These are phyloP conservation scores for Corylus avellana DNA, from an alignment of 306 rosid genomes.

Conservation along the genomic window DNA sequence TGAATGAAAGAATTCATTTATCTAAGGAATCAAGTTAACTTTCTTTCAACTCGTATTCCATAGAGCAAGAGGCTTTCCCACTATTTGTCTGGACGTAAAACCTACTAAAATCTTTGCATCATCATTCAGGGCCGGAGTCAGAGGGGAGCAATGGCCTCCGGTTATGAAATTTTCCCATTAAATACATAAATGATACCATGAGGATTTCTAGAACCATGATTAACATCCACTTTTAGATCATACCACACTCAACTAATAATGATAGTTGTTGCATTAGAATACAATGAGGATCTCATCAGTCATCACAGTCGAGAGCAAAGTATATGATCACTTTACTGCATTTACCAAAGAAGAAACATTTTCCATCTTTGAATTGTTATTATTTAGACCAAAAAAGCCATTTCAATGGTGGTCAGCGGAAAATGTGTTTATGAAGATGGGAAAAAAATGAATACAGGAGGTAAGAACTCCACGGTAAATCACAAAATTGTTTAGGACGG, in stretches of 20 bases:
- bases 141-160: no score
- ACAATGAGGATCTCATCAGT: not conserved
- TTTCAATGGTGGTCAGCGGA: not conserved
- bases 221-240: not conserved
- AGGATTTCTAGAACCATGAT: no score
- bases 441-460: not conserved
- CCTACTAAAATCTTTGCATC: not conserved
- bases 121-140: not conserved
- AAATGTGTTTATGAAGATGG: not conserved
- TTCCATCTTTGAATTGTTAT: not conserved
- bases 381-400: not conserved
- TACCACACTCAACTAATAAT: not conserved
- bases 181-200: no score
- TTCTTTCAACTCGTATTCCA: not conserved
- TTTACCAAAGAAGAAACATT: not conserved
- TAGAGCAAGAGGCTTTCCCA: not conserved
- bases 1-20: not conserved
- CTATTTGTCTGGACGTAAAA: not conserved
- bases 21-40: not conserved
- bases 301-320: not conserved
- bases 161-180: no score
- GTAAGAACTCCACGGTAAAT: slow-evolving; percentile 16
- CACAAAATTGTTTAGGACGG: slow-evolving; percentile 3
- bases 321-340: not conserved
- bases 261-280: not conserved